Percentiles rank a stretch among this genome's conserved stretches.
These are phyloP conservation scores for Berkeleyomyces basicola DNA, from an alignment of 2,329 filamentous ascomycete species.

Conservation along the genomic window DNA sequence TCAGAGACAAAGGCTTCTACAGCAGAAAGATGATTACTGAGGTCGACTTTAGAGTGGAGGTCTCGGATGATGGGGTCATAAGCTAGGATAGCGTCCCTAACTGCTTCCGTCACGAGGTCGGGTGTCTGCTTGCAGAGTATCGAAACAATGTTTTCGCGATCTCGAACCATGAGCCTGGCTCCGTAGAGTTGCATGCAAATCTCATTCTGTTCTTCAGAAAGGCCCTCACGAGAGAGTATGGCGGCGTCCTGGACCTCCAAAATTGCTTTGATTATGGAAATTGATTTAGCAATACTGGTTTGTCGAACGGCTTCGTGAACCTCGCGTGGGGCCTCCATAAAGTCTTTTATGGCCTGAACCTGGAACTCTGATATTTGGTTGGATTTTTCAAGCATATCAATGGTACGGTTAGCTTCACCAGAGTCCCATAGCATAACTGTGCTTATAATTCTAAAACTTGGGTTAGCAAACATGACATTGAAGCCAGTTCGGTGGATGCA, in stretches of 20 bases:
- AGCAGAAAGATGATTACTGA: conserved; percentile 51
- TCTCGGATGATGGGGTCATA: conserved; percentile 60
- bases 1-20: conserved; percentile 54
- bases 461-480: no score
- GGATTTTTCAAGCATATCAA: conserved; percentile 46
- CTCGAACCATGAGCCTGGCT: conserved; percentile 51
- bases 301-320: conserved; percentile 43
- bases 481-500: no score
- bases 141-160: conserved; percentile 53
- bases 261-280: conserved; percentile 53
- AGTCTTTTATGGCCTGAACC: conserved; percentile 41
- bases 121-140: conserved; percentile 52
- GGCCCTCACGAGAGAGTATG: conserved; percentile 17
- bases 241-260: conserved; percentile 35
- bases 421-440: conserved; percentile 59
- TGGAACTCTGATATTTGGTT: conserved; percentile 39
- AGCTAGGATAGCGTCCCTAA: conserved; percentile 47
- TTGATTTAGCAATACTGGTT: conserved; percentile 31
- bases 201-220: conserved; percentile 10
- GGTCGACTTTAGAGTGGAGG: conserved; percentile 54
- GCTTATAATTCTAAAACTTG: conserved; percentile 45
- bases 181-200: conserved; percentile 32
- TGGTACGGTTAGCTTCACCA: conserved; percentile 48
- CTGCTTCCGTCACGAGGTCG: conserved; percentile 52
- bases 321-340: conserved; percentile 34